phyloP scores from a whole-genome alignment of 2,329 filamentous ascomycete species.

The Penicillium sp. region DNA sequence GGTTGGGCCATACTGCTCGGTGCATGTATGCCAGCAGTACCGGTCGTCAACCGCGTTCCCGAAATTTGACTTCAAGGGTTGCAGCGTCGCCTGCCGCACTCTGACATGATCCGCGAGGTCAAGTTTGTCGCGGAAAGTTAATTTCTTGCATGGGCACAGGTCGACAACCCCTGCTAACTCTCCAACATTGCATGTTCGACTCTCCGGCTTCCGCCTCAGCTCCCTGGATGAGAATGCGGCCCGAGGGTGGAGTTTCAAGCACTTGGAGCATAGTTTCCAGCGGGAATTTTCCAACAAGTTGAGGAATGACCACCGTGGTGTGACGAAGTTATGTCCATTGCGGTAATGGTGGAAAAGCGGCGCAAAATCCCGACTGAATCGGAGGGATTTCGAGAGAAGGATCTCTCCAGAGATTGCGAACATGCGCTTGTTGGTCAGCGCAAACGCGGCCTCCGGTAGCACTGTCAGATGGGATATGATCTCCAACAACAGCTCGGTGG shows the following conservation, averaged over 20 bases:
- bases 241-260: slow-evolving; percentile 40
- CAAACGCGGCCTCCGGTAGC: slow-evolving; percentile 36
- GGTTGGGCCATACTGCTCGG: slow-evolving; percentile 34
- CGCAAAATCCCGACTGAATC: slow-evolving; percentile 40
- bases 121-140: slow-evolving; percentile 39
- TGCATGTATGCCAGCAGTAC: slow-evolving; percentile 41
- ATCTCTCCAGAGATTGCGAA: slow-evolving; percentile 33
- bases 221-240: slow-evolving; percentile 33
- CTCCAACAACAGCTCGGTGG: slow-evolving; percentile 38
- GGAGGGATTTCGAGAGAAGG: slow-evolving; percentile 32
- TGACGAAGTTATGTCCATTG: slow-evolving; percentile 36
- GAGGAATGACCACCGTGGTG: slow-evolving; percentile 38
- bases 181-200: slow-evolving; percentile 35
- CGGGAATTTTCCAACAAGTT: slow-evolving; percentile 34
- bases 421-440: slow-evolving; percentile 40
- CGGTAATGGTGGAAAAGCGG: slow-evolving; percentile 41
- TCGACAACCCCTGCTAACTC: slow-evolving; percentile 38
- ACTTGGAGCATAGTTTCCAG: slow-evolving; percentile 38
- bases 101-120: slow-evolving; percentile 35
- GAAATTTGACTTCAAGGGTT: slow-evolving; percentile 27
- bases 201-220: slow-evolving; percentile 32
- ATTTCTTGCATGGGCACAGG: slow-evolving; percentile 40
- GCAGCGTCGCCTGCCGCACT: slow-evolving; percentile 28
- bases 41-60: slow-evolving; percentile 29
- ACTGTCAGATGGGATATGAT: slow-evolving; percentile 36